Conservation (phyloP, 129 eudicot species). For the Tagetes erecta region DNA sequence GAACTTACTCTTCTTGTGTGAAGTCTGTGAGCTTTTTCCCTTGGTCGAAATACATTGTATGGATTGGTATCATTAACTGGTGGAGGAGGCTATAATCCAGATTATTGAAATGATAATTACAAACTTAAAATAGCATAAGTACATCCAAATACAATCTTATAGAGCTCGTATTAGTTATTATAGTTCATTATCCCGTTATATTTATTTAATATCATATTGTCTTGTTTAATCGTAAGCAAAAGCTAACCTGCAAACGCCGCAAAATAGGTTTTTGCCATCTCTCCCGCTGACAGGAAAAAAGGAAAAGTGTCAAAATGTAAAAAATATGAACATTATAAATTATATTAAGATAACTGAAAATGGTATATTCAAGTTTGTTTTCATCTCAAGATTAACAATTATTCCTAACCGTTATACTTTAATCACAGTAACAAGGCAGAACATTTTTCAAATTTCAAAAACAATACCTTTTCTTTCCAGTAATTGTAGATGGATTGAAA, state of each 20-base stretch:
- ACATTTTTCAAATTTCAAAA: not conserved
- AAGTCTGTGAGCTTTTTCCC: conserved; percentile 95
- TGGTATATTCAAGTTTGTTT: conserved; percentile 2
- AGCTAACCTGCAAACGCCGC: conserved; percentile 90
- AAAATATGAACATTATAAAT: conserved; percentile 1
- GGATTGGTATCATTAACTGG: conserved; percentile 96
- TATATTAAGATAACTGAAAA: conserved; percentile 13
- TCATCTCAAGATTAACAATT: conserved; percentile 6
- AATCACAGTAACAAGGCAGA: conserved; percentile 15
- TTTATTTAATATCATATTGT: not conserved
- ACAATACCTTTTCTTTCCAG: conserved; percentile 91
- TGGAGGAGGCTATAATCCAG: conserved; percentile 79
- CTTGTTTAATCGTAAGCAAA: conserved; percentile 11
- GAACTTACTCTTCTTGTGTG: conserved; percentile 85
- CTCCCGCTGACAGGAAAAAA: conserved; percentile 60
- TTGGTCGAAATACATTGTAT: conserved; percentile 94
- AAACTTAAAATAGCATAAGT: not conserved
- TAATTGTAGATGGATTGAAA: conserved; percentile 69
- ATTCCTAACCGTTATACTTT: not conserved
- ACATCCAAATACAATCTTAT: conserved; percentile 7
- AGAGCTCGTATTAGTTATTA: not conserved
- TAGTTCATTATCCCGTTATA: not conserved
- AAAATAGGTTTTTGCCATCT: conserved; percentile 86
- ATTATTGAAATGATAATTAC: not conserved
- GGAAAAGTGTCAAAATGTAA: not conserved